A percentile compares a stretch with the other conserved stretches of the same genome.
Evolutionary conservation across 1,139 yeast species (phyloP).

Genomic region (Casaregolazyma suthepensis): DNA sequence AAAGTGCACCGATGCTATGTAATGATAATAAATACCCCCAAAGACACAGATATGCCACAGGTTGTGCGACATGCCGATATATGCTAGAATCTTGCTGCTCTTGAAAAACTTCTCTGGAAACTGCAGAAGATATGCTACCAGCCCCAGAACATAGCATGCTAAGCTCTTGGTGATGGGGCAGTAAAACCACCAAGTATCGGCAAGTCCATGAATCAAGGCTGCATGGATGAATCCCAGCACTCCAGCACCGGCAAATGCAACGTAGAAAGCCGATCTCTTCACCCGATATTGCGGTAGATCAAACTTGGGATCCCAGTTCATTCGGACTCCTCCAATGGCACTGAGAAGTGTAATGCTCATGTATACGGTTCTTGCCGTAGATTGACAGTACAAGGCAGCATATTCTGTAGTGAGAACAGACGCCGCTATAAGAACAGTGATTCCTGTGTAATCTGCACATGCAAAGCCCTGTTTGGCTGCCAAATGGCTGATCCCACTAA

Average conservation of each 20-base stretch:
- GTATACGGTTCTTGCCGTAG: slow-evolving; percentile 44
- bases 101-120: slow-evolving; percentile 79
- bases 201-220: slow-evolving; percentile 51
- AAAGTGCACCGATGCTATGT: slow-evolving; percentile 68
- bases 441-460: slow-evolving; percentile 93
- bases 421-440: slow-evolving; percentile 84
- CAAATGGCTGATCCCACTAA: slow-evolving; percentile 67
- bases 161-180: slow-evolving; percentile 62
- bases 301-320: slow-evolving; percentile 88
- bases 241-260: slow-evolving; percentile 75
- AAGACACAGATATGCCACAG: slow-evolving; percentile 92
- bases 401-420: slow-evolving; percentile 84
- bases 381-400: slow-evolving; percentile 62
- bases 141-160: slow-evolving; percentile 73
- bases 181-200: slow-evolving; percentile 47
- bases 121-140: slow-evolving; percentile 77
- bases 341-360: slow-evolving; percentile 57
- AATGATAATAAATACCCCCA: slow-evolving; percentile 82
- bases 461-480: slow-evolving; percentile 69
- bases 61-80: slow-evolving; percentile 91
- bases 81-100: slow-evolving; percentile 42
- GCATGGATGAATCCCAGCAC: slow-evolving; percentile 56
- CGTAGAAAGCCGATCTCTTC: slow-evolving; percentile 74
- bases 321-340: slow-evolving; percentile 65
- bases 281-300: slow-evolving; percentile 82